Evolutionary conservation across 495 filamentous ascomycete species (phyloP), one percentile per base, ranked within the genome.

Genomic region (Penicillium waksmanii): DNA sequence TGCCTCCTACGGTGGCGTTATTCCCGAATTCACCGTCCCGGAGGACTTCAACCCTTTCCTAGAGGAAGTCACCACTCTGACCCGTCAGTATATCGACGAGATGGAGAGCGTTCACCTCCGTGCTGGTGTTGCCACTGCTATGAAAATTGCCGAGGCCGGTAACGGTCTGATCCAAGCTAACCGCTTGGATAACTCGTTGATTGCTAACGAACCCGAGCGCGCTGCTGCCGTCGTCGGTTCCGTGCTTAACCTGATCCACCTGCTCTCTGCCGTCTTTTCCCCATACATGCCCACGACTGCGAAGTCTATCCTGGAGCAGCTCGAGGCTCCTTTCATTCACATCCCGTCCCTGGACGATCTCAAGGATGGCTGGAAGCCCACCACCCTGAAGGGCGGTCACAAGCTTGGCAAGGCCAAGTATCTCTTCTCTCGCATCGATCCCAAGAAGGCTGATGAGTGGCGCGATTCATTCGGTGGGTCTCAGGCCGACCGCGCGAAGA

Each of bases 281-380:
- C 93, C 94, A 10, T 97, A 92, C 75, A 89, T 97, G 80, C 93
- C 93, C 42, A 84, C 83, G 11, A 94, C 91, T n/a, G 77, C 89
- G 5, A 78, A 82, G 54, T 83, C 85, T 3, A 97, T 97, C 61
- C 79, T 88, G 55, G 66, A 84, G 54, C 92, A 96, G 74, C 81
- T 97, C 25, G 82, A 89, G 64, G 79, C 80, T 2, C 79, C 84
- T 0, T 80, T 88, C 52, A 78, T 83, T 31, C 67, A 69, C 50
- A 96, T 98, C 63, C 90, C 91, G 2, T 68, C 65, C 21, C 67
- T 69, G 9, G 75, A 81, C 33, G 61, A 73, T 10, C 67, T 80
- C 65, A 70, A 77, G 61, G 68, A 71, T 35, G 78, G 73, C 12
- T 95, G 89, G 88, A 77, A 83, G 55, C 75, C 83, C 25, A 73